These are phyloP conservation scores for Cyclotella cryptica DNA, from an alignment of 108 stramenopile species.

Conservation along the genomic window DNA sequence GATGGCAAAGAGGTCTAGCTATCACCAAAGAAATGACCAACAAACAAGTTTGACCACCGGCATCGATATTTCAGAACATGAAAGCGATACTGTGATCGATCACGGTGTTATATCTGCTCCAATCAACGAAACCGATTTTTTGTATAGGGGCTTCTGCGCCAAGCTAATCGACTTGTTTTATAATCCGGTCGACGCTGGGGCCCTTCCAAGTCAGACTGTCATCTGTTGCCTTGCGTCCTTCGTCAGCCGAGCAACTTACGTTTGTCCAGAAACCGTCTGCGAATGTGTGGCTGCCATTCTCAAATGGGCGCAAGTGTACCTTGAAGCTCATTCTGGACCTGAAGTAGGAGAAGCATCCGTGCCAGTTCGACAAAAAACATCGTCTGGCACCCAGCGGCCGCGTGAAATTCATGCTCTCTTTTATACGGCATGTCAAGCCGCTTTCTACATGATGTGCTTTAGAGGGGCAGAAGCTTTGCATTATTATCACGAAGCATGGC, in stretches of 20 bases:
- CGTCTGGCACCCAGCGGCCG: constrained; percentile 55
- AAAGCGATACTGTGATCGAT: background rate
- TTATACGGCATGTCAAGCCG: constrained; percentile 95
- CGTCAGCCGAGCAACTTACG: constrained; percentile 88
- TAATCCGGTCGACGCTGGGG: constrained; percentile 73
- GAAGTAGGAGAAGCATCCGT: background rate
- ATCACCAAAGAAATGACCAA: constrained; percentile 4
- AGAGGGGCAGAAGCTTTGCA: constrained; percentile 81
- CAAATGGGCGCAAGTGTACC: constrained; percentile 88
- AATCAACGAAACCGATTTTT: constrained; percentile 40
- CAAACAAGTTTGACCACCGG: background rate
- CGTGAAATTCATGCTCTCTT: constrained; percentile 87
- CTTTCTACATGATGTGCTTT: constrained; percentile 98
- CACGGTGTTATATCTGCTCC: constrained; percentile 6
- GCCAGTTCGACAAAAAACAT: constrained; percentile 22
- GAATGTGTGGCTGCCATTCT: constrained; percentile 81
- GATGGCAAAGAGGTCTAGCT: constrained; percentile 37
- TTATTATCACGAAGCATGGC: constrained; percentile 59
- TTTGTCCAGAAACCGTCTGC: constrained; percentile 81
- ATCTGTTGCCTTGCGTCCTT: constrained; percentile 96
- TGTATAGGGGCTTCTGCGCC: constrained; percentile 80
- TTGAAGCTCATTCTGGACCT: constrained; percentile 52
- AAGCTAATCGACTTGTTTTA: constrained; percentile 77
- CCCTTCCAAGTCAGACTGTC: constrained; percentile 79
- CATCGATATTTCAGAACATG: constrained; percentile 16